Evolutionary conservation across 2,329 filamentous ascomycete genomes (phyloP).

Genomic region (Venturia oleaginea): DNA sequence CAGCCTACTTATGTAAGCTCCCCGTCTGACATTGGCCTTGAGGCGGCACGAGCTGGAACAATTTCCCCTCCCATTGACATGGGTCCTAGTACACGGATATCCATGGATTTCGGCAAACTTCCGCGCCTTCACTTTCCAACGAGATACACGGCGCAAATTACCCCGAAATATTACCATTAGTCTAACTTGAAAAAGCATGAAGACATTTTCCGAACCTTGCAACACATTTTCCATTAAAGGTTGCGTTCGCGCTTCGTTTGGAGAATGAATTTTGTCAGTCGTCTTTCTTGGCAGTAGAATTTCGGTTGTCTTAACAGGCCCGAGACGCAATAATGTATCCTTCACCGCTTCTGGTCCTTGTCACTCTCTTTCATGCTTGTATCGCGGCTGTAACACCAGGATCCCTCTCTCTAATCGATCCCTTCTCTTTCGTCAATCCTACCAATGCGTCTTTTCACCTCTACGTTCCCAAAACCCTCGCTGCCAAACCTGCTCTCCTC

Average conservation of each 20-base stretch:
- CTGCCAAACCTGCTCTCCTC: slow-evolving; percentile 22
- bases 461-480: slow-evolving; percentile 18
- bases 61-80: not conserved
- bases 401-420: not conserved
- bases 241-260: not conserved
- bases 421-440: slow-evolving; percentile 9
- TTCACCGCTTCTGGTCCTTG: not conserved
- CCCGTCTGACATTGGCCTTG: not conserved
- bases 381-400: slow-evolving; percentile 1
- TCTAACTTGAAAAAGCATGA: not conserved
- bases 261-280: not conserved
- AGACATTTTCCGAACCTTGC: not conserved
- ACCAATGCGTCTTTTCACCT: slow-evolving; percentile 11
- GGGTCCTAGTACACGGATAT: not conserved
- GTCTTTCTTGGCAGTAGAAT: not conserved
- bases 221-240: not conserved
- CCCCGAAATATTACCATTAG: not conserved
- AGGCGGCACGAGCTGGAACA: not conserved
- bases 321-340: not conserved
- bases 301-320: not conserved
- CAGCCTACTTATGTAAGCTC: not conserved
- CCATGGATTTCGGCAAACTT: not conserved
- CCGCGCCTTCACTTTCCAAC: not conserved
- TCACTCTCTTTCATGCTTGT: not conserved
- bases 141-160: not conserved